Base-by-base conservation (phyloP, 2,329 filamentous ascomycete genomes). In the Cytospora leucostoma region DNA sequence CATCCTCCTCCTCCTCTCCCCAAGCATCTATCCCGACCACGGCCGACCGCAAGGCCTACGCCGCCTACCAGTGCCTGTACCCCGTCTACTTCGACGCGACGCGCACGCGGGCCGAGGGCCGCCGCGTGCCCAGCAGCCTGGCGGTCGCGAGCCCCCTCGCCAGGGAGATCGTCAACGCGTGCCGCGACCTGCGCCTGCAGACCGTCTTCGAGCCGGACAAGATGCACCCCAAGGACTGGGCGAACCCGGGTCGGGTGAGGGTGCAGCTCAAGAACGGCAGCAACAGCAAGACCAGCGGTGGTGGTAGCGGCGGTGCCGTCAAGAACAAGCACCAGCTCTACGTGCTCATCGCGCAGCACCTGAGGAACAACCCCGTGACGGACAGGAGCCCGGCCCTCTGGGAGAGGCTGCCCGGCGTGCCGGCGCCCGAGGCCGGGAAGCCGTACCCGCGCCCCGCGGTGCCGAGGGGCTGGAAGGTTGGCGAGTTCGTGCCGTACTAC, bases 221-320 rank as follows among this genome's bases (percentile, higher is more conserved):
- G 81, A 84, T 88, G 65, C 95, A 99, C 77, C 95, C 95, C 7
- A 94, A 95, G 78, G 95, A 99, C 80, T 99, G 95, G 95, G 89
- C 90, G 62, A 99, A 99, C 79, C 95, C 95, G 13, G 95, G 95
- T 4, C 84, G 95, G 64, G 91, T 98, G 67, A 88, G 91, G 70
- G 87, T 98, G 56, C 79, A 88, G 72, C 79, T 97, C n/a, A 89
- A 86, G 74, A 19, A 21, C 35, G 6, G 51, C 47, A n/a, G 27
- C 4, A 78, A 75, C 68, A 70, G 65, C 64, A 8, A 12, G 34
- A 44, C 27, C 27, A 33, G 4, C 11, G 56, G 8, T 68, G 54
- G 40, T 47, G 64, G 8, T 53, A 61, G 67, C 13, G 60, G 64
- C 12, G 82, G 88, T 21, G 73, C 84, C 72, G 74, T 97, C 62